Percentiles rank a stretch among this genome's conserved stretches.
Evolutionary conservation across 768 basidiomycete species (phyloP).

Genomic region (Lactarius vividus): DNA sequence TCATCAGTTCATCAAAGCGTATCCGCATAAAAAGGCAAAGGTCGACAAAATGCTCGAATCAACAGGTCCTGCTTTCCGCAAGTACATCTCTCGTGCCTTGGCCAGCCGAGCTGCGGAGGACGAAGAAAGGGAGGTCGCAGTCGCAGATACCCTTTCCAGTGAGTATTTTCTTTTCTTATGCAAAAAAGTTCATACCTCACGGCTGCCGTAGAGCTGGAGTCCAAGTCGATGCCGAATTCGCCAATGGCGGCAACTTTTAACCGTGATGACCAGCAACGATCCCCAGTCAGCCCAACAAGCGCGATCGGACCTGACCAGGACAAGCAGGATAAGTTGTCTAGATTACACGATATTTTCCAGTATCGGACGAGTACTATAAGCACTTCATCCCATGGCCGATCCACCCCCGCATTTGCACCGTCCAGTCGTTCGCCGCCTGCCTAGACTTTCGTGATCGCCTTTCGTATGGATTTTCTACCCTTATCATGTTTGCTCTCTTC

Average conservation of each 20-base stretch:
- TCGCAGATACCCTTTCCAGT: constrained; percentile 85
- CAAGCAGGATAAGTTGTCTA: constrained; percentile 63
- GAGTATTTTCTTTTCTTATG: constrained; percentile 33
- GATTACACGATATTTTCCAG: constrained; percentile 79
- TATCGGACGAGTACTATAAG: constrained; percentile 68
- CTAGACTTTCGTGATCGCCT: neutral
- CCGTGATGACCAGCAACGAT: constrained; percentile 17
- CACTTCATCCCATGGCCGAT: constrained; percentile 40
- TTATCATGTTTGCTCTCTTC: constrained; percentile 1
- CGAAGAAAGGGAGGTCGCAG: constrained; percentile 71
- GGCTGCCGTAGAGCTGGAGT: constrained; percentile 25
- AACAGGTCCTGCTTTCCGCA: constrained; percentile 86
- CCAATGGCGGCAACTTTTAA: constrained; percentile 5
- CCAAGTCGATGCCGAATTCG: constrained; percentile 18
- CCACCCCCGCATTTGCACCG: constrained; percentile 6
- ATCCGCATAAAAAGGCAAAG: constrained; percentile 77
- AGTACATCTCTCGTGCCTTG: constrained; percentile 85
- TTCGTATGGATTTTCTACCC: neutral
- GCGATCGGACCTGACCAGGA: constrained; percentile 33
- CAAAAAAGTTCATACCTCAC: neutral
- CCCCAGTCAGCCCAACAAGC: constrained; percentile 28
- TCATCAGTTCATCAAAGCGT: constrained; percentile 88
- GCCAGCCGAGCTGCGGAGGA: constrained; percentile 88
- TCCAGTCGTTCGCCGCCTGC: constrained; percentile 20
- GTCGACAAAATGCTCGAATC: constrained; percentile 88